Conservation (phyloP, 2,329 filamentous ascomycete species). For the Immersiporthe knoxdaviesiana region DNA sequence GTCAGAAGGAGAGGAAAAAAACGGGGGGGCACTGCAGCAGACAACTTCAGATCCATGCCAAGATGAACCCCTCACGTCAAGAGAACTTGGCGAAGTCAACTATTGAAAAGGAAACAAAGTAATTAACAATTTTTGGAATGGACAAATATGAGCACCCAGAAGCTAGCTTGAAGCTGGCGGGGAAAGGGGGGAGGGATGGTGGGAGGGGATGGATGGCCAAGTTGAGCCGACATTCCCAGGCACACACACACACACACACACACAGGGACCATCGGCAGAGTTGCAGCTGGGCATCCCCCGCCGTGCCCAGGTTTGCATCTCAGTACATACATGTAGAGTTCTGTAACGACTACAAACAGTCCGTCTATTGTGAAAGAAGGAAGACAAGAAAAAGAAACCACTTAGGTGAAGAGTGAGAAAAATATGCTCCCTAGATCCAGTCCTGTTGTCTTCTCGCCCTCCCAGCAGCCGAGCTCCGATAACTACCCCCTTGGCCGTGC, state of each 20-base stretch:
- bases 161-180: no score
- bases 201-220: background rate
- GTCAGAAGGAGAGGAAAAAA: background rate
- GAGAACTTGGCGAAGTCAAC: background rate
- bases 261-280: no score
- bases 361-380: no score
- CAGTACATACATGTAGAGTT: background rate
- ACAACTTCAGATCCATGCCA: background rate
- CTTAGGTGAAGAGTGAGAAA: no score
- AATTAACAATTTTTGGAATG: background rate
- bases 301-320: background rate
- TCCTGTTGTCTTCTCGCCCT: conserved; percentile 42
- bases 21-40: background rate
- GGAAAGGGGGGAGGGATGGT: no score
- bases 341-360: background rate
- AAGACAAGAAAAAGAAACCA: background rate
- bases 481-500: conserved; percentile 50
- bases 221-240: background rate
- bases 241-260: no score
- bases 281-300: background rate
- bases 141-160: no score
- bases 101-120: no score
- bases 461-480: conserved; percentile 43
- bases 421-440: conserved; percentile 38
- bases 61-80: background rate